Evolutionary conservation across 768 basidiomycete genomes (phyloP), one percentile per base, ranked within the genome.

Genomic region (Tephrocybe sp.): DNA sequence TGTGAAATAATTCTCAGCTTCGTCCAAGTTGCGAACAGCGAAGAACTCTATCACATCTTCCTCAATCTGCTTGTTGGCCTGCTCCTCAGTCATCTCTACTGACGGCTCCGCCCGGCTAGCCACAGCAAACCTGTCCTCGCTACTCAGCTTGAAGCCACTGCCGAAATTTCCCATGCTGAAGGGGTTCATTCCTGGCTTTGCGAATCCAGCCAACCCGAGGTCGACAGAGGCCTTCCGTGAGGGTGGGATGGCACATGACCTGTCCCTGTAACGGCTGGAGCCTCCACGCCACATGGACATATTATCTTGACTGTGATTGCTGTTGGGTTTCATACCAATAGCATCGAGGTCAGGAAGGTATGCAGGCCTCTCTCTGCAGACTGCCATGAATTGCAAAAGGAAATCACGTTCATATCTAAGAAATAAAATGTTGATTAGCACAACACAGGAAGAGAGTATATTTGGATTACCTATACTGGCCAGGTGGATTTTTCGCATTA

Each of bases 361-460:
- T 46, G 91, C 92, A 3, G 97, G 96, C 69, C 94, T 95, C 72
- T 98, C 96, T 67, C 84, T 90, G 78, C 97, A 99, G 52, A 96
- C 71, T 19, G 73, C 70, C 90, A 97, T 94, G 74, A 99, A 99
- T 65, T 99, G 96, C 51, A 99, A 70, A 21, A 99, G 79, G 83
- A 99, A 99, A 16, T 95, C 92, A 30, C 95, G 92, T 66, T 98
- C 93, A 65, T 99, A 99, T 61, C 96, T 92, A 34, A 5, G 53
- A 19, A 28, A 4, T 1, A 0, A 41, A 21, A 48, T 19, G 21
- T 43, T 2, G 57, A 37, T 28, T 30, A 47, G 19, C 18, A 25
- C 21, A 43, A 11, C 30, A 12, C 1, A 13, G 24, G 5, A 21
- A 35, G 36, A 45, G 1, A 35, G 37, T 24, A 19, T 35, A 25